Evolutionary conservation across 2,329 filamentous ascomycete species (phyloP), one percentile per base, ranked within the genome.

Genomic region (Phaeosphaeria sp.): DNA sequence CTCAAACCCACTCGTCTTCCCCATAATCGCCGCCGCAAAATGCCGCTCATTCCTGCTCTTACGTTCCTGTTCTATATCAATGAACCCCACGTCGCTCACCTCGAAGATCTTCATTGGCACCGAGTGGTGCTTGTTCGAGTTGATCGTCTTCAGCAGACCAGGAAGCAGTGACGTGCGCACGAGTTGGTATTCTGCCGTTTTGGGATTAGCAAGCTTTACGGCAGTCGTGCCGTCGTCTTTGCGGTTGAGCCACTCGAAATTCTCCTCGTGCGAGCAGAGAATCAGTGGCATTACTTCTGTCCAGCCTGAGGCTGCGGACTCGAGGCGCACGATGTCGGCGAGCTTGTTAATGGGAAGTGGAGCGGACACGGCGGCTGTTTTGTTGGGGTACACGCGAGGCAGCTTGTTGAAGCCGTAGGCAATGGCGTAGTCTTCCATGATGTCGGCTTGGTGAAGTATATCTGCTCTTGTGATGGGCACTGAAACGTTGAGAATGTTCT

Each of bases 401-500:
- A 99, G 89, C 63, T 91, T 92, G 84, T 99, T 99, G 86, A 97
- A 99, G 65, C 96, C 95, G 77, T 98, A 97, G 52, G 92, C 93
- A 64, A 99, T 95, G 42, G 93, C 95, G 20, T 96, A 89, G 75
- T 99, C 96, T 81, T 99, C 95, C 94, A 99, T 99, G 67, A 99
- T 91, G 76, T 99, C 95, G 70, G 93, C 96, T 74, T 97, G 91
- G 78, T 99, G 95, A 30, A 99, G 88, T 43, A 99, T 90, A 77
- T 99, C 95, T 48, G 95, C 94, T 62, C 95, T 88, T 47, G 93
- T 98, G 30, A 93, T 87, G 9, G 95, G 95, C 22, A 98, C 87
- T 36, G 89, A 85, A 25, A 98, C 89, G 71, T 96, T 90, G 59
- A 96, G 83, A 50, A 95, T 81, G 50, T 76, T 77, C 73, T 91